Base-by-base conservation (phyloP, 169 alveolate genomes). In the Eimeria tenella region DNA sequence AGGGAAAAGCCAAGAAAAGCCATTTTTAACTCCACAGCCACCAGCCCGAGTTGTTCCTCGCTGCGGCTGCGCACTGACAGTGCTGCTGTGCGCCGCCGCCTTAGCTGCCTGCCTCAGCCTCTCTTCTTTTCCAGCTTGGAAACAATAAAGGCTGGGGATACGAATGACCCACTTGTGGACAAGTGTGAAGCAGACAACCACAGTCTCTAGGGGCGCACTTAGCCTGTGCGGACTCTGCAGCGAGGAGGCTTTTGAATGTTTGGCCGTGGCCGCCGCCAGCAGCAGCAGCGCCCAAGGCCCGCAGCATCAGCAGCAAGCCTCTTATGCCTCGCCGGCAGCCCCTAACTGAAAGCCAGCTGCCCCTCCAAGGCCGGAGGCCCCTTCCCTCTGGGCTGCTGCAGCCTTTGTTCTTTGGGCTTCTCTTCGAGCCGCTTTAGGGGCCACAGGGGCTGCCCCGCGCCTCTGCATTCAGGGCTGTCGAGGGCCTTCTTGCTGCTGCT, bases 61-160 rank as follows among this genome's bases (percentile, higher is more conserved):
- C 52, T 71, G 82, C 25, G 23, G 82, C 82, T 31, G 82, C 82
- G 42, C 42, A 31, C 42, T 31, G 42, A 31, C 42, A 31, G 42
- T 9, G 82, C 82, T 71, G 58, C 82, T 71, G 56, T 71, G 82
- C 82, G 42, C 82, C 42, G 82, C 82, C 55, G 82, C 25, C 82
- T 71, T 55, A 8, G 82, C 56, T 71, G 82, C 82, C 82, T 8
- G 77, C 56, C 82, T 15, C 82, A 6, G 53, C 82, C 42, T 52
- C 82, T 5, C 82, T 71, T 21, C 53, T 11, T 71, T 71, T 71
- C 58, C 56, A 71, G 15, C 82, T 71, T 31, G 42, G 2, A 31
- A 31, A 10, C 82, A 71, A 71, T 52, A 52, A 71, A 55, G 21
- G 42, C 82, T 31, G 17, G 42, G 25, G 42, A 71, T 55, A 31